Base-by-base conservation (phyloP, 495 filamentous ascomycete genomes). In the Xylaria nigripes region DNA sequence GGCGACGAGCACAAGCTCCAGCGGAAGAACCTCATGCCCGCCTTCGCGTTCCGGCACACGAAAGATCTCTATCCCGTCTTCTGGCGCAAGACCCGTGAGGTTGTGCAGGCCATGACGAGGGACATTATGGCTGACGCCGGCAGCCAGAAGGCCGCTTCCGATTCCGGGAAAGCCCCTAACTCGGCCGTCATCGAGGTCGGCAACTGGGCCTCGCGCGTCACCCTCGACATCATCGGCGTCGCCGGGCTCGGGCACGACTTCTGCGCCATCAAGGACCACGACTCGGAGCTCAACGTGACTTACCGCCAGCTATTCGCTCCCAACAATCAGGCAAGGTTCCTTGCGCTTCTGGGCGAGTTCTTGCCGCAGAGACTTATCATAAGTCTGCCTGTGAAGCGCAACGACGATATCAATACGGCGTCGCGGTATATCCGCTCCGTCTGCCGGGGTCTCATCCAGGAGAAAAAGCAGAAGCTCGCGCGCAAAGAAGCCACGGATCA, bases 41-140 rank as follows among this genome's bases (percentile, higher is more conserved):
- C 89, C 0, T 97, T 96, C 62, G 72, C 83, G 12, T 95, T 86
- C 63, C 78, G 88, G 16, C 91, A 95, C 60, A 72, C 95, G 66
- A 94, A 94, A 63, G 81, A 93, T 48, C 76, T 95, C 0, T 93
- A 93, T 50, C 83, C 90, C 0, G 61, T 84, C 2, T 95, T 96
- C 70, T 96, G 89, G 89, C 40, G 57, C 41, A 95, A 94, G 67
- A 63, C 71, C 7, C 59, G 68, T 18, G 74, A 79, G 52, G 62
- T 68, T 36, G 75, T 76, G 1, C 40, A 67, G 23, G 74, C 68
- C 45, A 79, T 86, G 65, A 73, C 71, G 8, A 56, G 65, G 9
- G 55, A 65, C 12, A 65, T 76, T 16, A 25, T 60, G 9, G 53
- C 51, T 9, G 42, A 61, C 9, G 40, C 56, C 0, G 42, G 69